Evolutionary conservation across 768 basidiomycete species (phyloP), one percentile per base, ranked within the genome.

Genomic region (Phallus indusiatus): DNA sequence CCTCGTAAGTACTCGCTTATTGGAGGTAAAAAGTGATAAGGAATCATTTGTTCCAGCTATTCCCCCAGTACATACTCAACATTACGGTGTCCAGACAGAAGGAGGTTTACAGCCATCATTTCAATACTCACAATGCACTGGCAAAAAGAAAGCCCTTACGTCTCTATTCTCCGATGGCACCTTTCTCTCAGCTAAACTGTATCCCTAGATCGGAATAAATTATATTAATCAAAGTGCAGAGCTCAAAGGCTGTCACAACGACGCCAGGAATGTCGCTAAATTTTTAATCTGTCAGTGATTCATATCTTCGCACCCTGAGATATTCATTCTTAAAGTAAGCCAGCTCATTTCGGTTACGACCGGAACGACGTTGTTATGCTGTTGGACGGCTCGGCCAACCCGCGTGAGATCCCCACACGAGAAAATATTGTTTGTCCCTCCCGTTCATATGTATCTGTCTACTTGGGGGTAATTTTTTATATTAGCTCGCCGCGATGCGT

Each of bases 181-280:
- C 46, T 21, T 28, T 48, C 17, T 28, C n/a, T 34, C 53, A 20
- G 34, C 53, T 36, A 17, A 11, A 22, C 61, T 18, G 18, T 47
- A 35, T 36, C 35, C 42, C 10, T 63, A 92, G 91, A 84, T 96
- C 63, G 94, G 94, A 0, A 90, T 96, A 65, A 92, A 92, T 70
- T 97, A 97, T 68, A 68, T 77, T 20, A 86, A 88, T 0, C 82
- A 84, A 64, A 69, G 70, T 3, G 79, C 79, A n/a, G 79, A 84
- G 64, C 75, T 97, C 7, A 70, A 74, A 0, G 95, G 95, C 10
- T 98, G 95, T 68, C 86, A 95, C 68, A 95, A 97, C 68, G 95
- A 99, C 66, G 94, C 86, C 0, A 71, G 76, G 52, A 94, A 93
- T 68, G 81, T 97, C 55, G 77, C 81, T 65, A 69, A 74, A n/a